Evolutionary conservation across 2,329 filamentous ascomycete species (phyloP).

Genomic region (Fusarium fracticaudum): DNA sequence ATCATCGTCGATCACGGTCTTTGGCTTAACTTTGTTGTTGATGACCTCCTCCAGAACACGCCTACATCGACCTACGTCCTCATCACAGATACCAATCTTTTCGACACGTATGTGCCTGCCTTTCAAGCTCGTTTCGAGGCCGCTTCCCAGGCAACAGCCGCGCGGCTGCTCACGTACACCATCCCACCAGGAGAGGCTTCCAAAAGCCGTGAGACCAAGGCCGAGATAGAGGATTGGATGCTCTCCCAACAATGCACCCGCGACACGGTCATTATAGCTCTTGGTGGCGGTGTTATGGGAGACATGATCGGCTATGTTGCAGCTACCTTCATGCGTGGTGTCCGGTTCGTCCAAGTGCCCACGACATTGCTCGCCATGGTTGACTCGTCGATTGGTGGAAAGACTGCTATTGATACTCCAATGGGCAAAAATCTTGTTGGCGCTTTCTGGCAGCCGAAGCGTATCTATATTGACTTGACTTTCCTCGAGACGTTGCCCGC

Average conservation of each 20-base stretch:
- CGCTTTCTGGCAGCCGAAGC: conserved; percentile 93
- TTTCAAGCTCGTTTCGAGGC: conserved; percentile 65
- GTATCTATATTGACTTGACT: conserved; percentile 92
- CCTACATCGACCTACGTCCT: conserved; percentile 92
- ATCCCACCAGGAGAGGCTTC: conserved; percentile 93
- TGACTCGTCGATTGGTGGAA: conserved; percentile 96
- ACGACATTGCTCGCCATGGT: conserved; percentile 97
- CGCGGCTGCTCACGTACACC: conserved; percentile 83
- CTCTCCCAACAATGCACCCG: conserved; percentile 89
- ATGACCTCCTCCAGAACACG: conserved; percentile 81
- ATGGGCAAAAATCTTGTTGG: conserved; percentile 96
- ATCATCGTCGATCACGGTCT: conserved; percentile 93
- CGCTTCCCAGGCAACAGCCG: conserved; percentile 45
- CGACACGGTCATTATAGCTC: conserved; percentile 92
- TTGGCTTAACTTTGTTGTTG: conserved; percentile 82
- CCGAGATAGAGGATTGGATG: conserved; percentile 98
- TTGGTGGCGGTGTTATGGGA: conserved; percentile 96
- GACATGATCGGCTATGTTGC: conserved; percentile 98
- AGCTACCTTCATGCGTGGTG: conserved; percentile 97
- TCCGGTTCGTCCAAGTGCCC: conserved; percentile 95
- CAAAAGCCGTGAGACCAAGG: conserved; percentile 93
- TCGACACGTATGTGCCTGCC: conserved; percentile 78
- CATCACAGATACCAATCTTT: conserved; percentile 95
- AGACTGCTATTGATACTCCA: conserved; percentile 97
- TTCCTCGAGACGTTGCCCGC: conserved; percentile 92